Evolutionary conservation across 805 yeast species (phyloP).

Genomic region (Candida tammaniensis): DNA sequence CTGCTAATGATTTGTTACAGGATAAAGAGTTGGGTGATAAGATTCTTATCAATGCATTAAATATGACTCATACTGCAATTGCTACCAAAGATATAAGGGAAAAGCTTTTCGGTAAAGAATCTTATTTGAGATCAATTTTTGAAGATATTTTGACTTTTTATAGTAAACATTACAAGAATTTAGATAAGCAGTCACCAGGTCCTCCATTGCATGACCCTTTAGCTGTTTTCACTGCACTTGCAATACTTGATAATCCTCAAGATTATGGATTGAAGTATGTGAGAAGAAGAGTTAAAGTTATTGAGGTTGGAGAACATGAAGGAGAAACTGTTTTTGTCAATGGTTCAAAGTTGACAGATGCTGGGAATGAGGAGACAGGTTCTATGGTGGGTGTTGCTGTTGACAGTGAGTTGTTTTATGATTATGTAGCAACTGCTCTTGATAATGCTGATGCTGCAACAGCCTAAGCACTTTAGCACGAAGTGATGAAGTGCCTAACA

Average conservation of each 20-base stretch:
- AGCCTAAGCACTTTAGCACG: background rate
- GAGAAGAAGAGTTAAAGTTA: slow-evolving; percentile 23
- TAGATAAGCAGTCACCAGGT: slow-evolving; percentile 33
- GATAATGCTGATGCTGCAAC: slow-evolving; percentile 14
- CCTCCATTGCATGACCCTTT: slow-evolving; percentile 84
- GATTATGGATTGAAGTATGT: slow-evolving; percentile 22
- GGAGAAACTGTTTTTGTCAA: slow-evolving; percentile 25
- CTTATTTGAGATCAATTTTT: slow-evolving; percentile 42
- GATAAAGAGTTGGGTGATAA: slow-evolving; percentile 47
- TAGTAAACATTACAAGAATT: slow-evolving; percentile 12
- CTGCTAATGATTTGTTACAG: slow-evolving; percentile 57
- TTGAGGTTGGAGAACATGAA: slow-evolving; percentile 25
- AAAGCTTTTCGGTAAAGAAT: slow-evolving; percentile 19
- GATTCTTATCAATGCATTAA: slow-evolving; percentile 59
- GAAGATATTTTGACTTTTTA: slow-evolving; percentile 23
- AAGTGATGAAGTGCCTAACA: background rate
- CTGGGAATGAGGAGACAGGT: slow-evolving; percentile 16
- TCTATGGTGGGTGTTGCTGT: slow-evolving; percentile 15
- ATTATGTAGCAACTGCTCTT: slow-evolving; percentile 15
- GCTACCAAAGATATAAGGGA: slow-evolving; percentile 33
- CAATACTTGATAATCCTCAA: slow-evolving; percentile 26
- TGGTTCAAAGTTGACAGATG: slow-evolving; percentile 11
- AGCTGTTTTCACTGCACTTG: slow-evolving; percentile 59
- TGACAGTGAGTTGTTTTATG: slow-evolving; percentile 17
- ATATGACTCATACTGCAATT: slow-evolving; percentile 65